Conservation (phyloP, 768 basidiomycete genomes). For the Psilocybe tampanensis region DNA sequence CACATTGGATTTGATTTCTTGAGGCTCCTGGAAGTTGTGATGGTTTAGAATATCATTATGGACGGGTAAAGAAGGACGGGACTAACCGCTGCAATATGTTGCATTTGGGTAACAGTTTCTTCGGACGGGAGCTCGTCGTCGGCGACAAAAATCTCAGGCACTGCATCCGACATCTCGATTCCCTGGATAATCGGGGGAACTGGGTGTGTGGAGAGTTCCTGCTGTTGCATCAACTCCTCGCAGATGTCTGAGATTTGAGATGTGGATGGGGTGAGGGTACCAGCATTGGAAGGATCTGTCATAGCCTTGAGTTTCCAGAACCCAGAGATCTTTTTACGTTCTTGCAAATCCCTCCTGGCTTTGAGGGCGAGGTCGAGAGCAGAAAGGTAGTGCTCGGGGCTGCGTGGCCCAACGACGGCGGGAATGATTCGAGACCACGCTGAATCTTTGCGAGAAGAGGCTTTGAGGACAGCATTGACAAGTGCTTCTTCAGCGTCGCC, state of each 20-base stretch:
- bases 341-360: constrained; percentile 42
- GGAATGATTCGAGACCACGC: constrained; percentile 47
- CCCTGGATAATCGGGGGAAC: background rate
- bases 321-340: constrained; percentile 36
- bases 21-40: too few relatives aligned
- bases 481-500: constrained; percentile 42
- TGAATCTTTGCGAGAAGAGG: constrained; percentile 37
- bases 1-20: too few relatives aligned
- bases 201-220: background rate
- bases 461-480: constrained; percentile 43
- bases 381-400: constrained; percentile 45
- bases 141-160: background rate
- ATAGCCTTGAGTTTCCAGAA: constrained; percentile 48
- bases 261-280: constrained; percentile 35
- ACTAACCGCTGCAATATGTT: background rate
- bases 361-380: constrained; percentile 48
- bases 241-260: constrained; percentile 36
- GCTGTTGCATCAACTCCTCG: constrained; percentile 30
- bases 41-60: too few relatives aligned
- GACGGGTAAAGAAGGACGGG: background rate
- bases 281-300: constrained; percentile 23
- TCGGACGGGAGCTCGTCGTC: too few relatives aligned
- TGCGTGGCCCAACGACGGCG: constrained; percentile 34
- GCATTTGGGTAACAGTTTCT: background rate
- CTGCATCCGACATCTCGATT: background rate